Evolutionary conservation across 2,329 filamentous ascomycete species (phyloP).

Genomic region (Fusarium illudens): DNA sequence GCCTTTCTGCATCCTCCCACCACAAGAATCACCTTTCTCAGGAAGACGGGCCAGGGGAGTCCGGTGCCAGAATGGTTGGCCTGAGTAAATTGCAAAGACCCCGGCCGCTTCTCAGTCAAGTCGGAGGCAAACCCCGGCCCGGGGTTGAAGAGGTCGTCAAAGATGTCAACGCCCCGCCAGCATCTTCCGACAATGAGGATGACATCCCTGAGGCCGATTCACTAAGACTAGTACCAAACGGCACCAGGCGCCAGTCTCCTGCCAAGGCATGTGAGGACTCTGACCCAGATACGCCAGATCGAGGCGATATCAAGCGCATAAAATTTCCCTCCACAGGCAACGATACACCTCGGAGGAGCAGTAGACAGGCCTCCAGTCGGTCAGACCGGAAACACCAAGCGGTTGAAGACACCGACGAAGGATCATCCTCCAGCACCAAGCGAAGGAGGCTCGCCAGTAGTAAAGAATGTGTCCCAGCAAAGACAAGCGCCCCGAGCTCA

Average conservation of each 20-base stretch:
- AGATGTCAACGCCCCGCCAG: slow-evolving; percentile 39
- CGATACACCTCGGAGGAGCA: slow-evolving; percentile 3
- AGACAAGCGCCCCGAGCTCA: not conserved
- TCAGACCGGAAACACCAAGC: not conserved
- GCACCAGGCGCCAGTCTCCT: not conserved
- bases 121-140: slow-evolving; percentile 4
- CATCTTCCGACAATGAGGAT: slow-evolving; percentile 42
- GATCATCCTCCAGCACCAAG: slow-evolving; percentile 21
- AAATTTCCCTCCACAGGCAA: slow-evolving; percentile 37
- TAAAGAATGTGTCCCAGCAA: not conserved
- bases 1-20: not conserved
- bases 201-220: slow-evolving; percentile 3
- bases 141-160: slow-evolving; percentile 22
- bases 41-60: not conserved
- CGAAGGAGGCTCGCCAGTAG: slow-evolving; percentile 16
- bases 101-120: slow-evolving; percentile 25
- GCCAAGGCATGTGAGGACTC: slow-evolving; percentile 35
- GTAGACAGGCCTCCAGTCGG: slow-evolving; percentile 5
- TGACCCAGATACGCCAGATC: slow-evolving; percentile 37
- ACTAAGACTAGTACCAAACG: not conserved
- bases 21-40: not conserved
- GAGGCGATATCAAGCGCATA: slow-evolving; percentile 47
- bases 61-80: slow-evolving; percentile 23
- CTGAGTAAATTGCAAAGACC: slow-evolving; percentile 31
- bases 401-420: not conserved